Base-by-base conservation (phyloP, 2,329 filamentous ascomycete species). In the Aspergillus unguis region DNA sequence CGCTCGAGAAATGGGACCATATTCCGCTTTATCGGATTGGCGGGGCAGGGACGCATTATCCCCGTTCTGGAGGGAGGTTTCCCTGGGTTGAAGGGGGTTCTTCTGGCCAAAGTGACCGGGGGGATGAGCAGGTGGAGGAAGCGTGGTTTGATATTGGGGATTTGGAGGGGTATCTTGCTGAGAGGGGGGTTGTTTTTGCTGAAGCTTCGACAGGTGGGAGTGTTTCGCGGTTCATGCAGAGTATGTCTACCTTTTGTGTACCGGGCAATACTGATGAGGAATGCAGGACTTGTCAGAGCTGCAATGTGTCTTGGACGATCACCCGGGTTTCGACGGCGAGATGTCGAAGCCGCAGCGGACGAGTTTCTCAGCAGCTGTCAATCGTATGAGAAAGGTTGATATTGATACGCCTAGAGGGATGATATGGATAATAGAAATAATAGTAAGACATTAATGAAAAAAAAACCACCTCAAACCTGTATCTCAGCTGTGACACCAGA, bases 101-200 rank as follows among this genome's bases (percentile, higher is more conserved):
- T 17, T 17, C 17, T 17, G 17, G 17, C 1, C 17, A 17, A 1
- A 17, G 17, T 17, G 17, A 17, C 17, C 17, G 17, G 31, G 48
- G 47, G 33, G 28, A 52, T n/a, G 51, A 59, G 6, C 38, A 36
- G n/a, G 11, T 64, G 10, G 55, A 61, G 7, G 61, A 61, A 6
- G 60, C 62, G 31, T 65, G 61, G 61, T 64, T 65, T 33, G 59
- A 63, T 25, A 56, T 65, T 27, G 49, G 58, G 7, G 62, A 65
- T 38, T 41, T 65, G 25, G 57, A 59, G 44, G 60, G 59, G 0
- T 64, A 58, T 50, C 45, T 65, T 5, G 53, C 48, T 0, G 58
- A 64, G 29, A 55, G 56, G 35, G 49, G 50, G 26, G 52, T 64
- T 2, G 44, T 36, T 29, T 44, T 64, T 9, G 35, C 60, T 2